These are phyloP conservation scores for Nidula niveotomentosa DNA, from an alignment of 1,284 basidiomycete genomes.

Conservation along the genomic window DNA sequence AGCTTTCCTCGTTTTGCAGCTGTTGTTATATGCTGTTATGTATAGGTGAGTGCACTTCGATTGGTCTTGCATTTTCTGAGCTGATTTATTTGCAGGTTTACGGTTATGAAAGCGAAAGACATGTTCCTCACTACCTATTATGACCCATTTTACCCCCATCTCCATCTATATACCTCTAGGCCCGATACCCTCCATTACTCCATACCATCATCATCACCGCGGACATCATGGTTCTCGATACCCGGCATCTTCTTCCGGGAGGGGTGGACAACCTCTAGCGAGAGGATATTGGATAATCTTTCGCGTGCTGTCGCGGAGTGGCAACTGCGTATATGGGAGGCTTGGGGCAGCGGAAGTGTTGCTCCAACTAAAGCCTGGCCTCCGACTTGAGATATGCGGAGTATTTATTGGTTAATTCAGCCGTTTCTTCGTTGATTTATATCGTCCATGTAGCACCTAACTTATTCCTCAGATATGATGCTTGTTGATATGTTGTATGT, in stretches of 20 bases:
- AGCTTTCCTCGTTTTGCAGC: conserved; percentile 25
- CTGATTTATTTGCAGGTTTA: too few species aligned
- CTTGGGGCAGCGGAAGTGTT: conserved; percentile 21
- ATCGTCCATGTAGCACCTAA: too few species aligned
- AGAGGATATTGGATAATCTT: conserved; percentile 19
- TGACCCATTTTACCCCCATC: conserved; percentile 71
- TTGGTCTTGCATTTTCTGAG: too few species aligned
- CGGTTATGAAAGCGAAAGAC: conserved; percentile 25
- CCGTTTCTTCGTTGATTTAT: too few species aligned
- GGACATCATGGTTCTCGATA: conserved; percentile 22
- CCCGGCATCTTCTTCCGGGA: conserved; percentile 12
- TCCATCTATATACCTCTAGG: conserved; percentile 52
- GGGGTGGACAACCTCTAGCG: conserved; percentile 17
- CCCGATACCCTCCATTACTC: too few species aligned
- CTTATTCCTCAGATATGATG: too few species aligned
- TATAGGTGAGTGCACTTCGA: conserved; percentile 31
- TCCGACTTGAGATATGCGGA: too few species aligned
- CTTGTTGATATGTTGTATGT: too few species aligned
- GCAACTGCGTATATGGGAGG: conserved; percentile 26
- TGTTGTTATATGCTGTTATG: conserved; percentile 31
- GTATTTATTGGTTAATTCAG: too few species aligned
- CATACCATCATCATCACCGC: conserved; percentile 1
- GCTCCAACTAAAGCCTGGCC: conserved; percentile 23
- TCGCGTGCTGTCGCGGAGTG: conserved; percentile 18
- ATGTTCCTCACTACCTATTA: conserved; percentile 53